phyloP scores from a whole-genome alignment of 768 basidiomycete species.

The Tephrocybe sp. region DNA sequence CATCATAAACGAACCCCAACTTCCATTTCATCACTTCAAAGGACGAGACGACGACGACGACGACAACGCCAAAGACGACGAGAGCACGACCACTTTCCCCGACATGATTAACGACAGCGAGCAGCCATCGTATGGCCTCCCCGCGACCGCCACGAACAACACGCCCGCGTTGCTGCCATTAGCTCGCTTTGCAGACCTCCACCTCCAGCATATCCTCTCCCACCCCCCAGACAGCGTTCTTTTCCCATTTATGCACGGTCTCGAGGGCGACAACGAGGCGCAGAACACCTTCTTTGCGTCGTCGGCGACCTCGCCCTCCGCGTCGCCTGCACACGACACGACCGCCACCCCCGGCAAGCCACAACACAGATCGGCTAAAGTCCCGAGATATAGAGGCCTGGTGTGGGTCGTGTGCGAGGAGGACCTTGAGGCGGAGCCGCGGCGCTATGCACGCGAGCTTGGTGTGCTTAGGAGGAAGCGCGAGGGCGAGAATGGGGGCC shows the following conservation, averaged over 20 bases:
- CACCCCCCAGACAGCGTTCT: conserved; percentile 81
- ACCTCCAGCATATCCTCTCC: conserved; percentile 59
- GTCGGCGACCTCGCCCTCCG: conserved; percentile 13
- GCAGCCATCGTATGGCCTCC: conserved; percentile 1
- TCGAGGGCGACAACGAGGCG: conserved; percentile 77
- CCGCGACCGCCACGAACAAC: neutral
- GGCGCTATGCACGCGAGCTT: conserved; percentile 19
- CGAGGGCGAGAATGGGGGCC: neutral
- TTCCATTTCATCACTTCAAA: neutral
- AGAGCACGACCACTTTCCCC: neutral
- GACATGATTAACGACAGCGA: neutral
- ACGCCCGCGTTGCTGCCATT: conserved; percentile 28
- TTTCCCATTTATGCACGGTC: conserved; percentile 88
- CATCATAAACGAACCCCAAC: conserved; percentile 3
- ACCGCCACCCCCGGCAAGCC: neutral
- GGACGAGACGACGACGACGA: neutral
- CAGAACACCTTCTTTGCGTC: conserved; percentile 82
- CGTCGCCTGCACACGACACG: neutral
- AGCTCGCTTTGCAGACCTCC: conserved; percentile 56
- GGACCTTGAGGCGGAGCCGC: conserved; percentile 42
- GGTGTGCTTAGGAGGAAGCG: conserved; percentile 32
- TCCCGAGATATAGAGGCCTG: conserved; percentile 65
- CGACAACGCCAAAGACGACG: conserved; percentile 7
- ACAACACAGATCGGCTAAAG: conserved; percentile 1
- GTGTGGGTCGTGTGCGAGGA: conserved; percentile 84